Base-by-base conservation (phyloP, 2,329 filamentous ascomycete species). In the Hymenoscyphus repandus region DNA sequence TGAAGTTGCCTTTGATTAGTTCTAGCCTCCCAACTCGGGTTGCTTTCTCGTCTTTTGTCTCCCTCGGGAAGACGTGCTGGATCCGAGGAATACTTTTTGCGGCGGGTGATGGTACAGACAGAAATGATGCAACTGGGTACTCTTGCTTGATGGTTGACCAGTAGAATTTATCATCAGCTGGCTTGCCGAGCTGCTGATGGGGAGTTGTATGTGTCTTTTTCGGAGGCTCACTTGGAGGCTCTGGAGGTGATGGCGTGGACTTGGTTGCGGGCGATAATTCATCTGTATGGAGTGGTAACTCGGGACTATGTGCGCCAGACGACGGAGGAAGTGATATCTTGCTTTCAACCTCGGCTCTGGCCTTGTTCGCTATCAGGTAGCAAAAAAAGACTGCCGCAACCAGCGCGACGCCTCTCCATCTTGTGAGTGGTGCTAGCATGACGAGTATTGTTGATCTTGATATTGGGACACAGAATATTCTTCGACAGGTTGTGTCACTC, bases 61-160 rank as follows among this genome's bases (percentile, higher is more conserved):
- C 58, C n/a, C 17, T 37, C 0, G 7, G 18, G 17, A 61, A 60
- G 1, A 37, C 37, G 33, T 57, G 47, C 47, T 65, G 62, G 17
- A 65, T 62, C 33, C 39, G 37, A 7, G 58, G 58, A 32, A 60
- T 51, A 42, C 33, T 27, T 5, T 43, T 37, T 12, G 38, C 7
- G n/a, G 27, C 40, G 5, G 46, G 18, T 6, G 27, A 34, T 7
- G 56, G 56, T 9, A 58, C 37, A 15, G 49, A 27, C 7, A 45
- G 48, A 3, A 52, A 22, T 3, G 50, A 50, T 11, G 47, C 30
- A 6, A 59, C 32, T 40, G 50, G 51, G 48, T 50, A 45, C 11
- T 40, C 15, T 4, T 40, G 46, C 9, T 5, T 1, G 2, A 49
- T 4, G 5, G 30, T 42, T 9, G 37, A 10, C 46, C 46, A 49